A percentile compares a stretch with the other conserved stretches of the same genome.
Evolutionary conservation across 2,329 filamentous ascomycete genomes (phyloP).

Genomic region (Didymella arachidicola): DNA sequence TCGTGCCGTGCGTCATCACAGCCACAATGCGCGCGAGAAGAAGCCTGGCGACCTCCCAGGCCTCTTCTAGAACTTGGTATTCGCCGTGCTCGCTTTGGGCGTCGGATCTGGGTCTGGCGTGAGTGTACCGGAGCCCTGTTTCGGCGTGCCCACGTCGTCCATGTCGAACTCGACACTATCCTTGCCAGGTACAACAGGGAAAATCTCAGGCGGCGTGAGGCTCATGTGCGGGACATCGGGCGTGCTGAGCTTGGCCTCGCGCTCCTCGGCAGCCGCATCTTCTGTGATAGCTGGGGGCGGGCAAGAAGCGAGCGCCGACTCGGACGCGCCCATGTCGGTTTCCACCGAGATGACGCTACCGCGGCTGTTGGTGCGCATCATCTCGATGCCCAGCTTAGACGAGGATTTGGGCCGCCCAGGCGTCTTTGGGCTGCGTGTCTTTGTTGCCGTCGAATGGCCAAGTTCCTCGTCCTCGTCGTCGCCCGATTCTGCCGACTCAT

Average conservation of each 20-base stretch:
- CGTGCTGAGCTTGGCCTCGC: conserved; percentile 32
- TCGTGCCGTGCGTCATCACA: conserved; percentile 2
- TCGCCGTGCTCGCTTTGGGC: conserved; percentile 40
- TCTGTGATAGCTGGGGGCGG: conserved; percentile 54
- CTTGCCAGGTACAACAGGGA: conserved; percentile 54
- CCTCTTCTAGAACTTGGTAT: conserved; percentile 4
- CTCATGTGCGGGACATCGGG: conserved; percentile 43
- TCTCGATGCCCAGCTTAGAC: conserved; percentile 92
- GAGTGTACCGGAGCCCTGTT: conserved; percentile 34
- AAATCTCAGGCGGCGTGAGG: conserved; percentile 61
- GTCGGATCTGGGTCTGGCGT: conserved; percentile 55
- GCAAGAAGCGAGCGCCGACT: conserved; percentile 46
- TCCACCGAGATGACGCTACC: conserved; percentile 71
- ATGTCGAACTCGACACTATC: conserved; percentile 53
- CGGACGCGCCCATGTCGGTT: conserved; percentile 47
- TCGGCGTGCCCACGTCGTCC: conserved; percentile 47
- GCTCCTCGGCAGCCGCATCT: conserved; percentile 49
- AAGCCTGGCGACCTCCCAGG: conserved; percentile 1
- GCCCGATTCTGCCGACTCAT: conserved; percentile 83
- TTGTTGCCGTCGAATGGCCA: conserved; percentile 58
- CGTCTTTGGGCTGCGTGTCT: conserved; percentile 58
- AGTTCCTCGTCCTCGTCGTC: conserved; percentile 96
- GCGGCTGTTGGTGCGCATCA: conserved; percentile 96
- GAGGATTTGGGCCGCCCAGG: conserved; percentile 51
- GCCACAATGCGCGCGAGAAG: conserved; percentile 1